Percentiles rank a stretch among this genome's conserved stretches.
phyloP scores from a whole-genome alignment of 352 stramenopile genomes.

The Globisporangium radiosum region DNA sequence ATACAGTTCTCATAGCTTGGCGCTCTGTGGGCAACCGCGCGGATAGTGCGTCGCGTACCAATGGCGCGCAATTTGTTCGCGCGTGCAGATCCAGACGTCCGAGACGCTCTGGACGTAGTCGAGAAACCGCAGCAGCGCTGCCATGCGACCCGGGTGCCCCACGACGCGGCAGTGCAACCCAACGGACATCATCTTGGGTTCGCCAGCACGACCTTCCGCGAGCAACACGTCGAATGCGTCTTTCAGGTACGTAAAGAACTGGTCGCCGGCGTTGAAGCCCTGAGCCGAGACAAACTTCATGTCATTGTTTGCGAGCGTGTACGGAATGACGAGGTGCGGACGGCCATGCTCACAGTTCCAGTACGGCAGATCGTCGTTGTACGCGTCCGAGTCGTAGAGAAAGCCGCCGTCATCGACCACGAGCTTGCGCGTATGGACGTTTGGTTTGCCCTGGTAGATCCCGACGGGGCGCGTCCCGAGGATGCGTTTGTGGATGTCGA shows the following conservation, averaged over 20 bases:
- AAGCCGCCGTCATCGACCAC: slow-evolving; percentile 93
- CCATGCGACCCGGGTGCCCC: slow-evolving; percentile 83
- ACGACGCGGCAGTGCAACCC: slow-evolving; percentile 92
- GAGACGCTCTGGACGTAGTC: slow-evolving; percentile 88
- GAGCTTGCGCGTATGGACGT: slow-evolving; percentile 86
- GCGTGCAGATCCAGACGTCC: slow-evolving; percentile 90
- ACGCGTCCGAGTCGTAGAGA: slow-evolving; percentile 94
- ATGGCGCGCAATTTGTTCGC: slow-evolving; percentile 92
- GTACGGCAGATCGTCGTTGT: slow-evolving; percentile 95
- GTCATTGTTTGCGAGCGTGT: slow-evolving; percentile 95
- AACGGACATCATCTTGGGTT: slow-evolving; percentile 95
- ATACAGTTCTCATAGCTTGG: slow-evolving; percentile 33
- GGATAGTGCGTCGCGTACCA: slow-evolving; percentile 91
- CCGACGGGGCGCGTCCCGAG: slow-evolving; percentile 87
- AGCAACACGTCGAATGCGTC: slow-evolving; percentile 84
- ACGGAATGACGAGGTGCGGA: slow-evolving; percentile 94
- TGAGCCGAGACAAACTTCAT: slow-evolving; percentile 93
- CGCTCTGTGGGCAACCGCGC: slow-evolving; percentile 9
- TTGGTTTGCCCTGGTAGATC: slow-evolving; percentile 96
- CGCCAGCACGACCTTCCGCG: slow-evolving; percentile 81
- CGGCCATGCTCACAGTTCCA: slow-evolving; percentile 87
- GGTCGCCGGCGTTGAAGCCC: slow-evolving; percentile 89
- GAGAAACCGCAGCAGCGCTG: slow-evolving; percentile 89
- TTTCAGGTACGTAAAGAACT: slow-evolving; percentile 94
- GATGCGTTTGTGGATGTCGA: slow-evolving; percentile 89